A percentile compares a stretch with the other conserved stretches of the same genome.
phyloP scores from a whole-genome alignment of 2,329 filamentous ascomycete genomes.

The Capronia coronata region DNA sequence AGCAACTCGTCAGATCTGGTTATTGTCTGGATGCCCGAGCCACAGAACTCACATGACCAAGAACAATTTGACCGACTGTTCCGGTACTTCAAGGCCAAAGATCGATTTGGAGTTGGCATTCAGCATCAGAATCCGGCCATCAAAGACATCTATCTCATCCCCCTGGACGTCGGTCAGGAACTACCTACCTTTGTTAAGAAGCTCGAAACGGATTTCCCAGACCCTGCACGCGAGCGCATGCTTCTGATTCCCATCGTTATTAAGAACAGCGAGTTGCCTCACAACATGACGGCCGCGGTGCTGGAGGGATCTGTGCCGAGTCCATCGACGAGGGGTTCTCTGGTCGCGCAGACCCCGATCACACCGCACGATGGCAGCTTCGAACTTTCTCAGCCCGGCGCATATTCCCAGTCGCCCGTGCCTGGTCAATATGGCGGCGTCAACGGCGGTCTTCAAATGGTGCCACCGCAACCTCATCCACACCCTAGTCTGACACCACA shows the following conservation, averaged over 20 bases:
- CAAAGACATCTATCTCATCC: constrained; percentile 85
- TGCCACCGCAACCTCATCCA: constrained; percentile 21
- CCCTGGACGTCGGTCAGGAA: constrained; percentile 64
- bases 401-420: constrained; percentile 20
- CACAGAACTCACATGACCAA: constrained; percentile 41
- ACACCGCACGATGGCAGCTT: constrained; percentile 37
- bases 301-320: constrained; percentile 29
- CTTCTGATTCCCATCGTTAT: constrained; percentile 82
- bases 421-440: constrained; percentile 32
- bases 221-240: constrained; percentile 66
- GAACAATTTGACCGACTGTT: constrained; percentile 69
- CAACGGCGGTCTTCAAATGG: constrained; percentile 33
- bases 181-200: constrained; percentile 84
- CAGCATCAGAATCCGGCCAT: constrained; percentile 69
- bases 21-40: constrained; percentile 63
- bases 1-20: constrained; percentile 76
- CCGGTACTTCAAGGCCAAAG: constrained; percentile 75
- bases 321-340: constrained; percentile 10
- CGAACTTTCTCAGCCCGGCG: constrained; percentile 20
- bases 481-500: constrained; percentile 20
- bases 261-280: constrained; percentile 49
- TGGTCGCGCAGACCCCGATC: constrained; percentile 29
- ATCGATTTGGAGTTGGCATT: constrained; percentile 79
- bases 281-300: constrained; percentile 31
- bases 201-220: constrained; percentile 75